Percentiles rank a stretch among this genome's conserved stretches.
Conservation (phyloP, 352 stramenopile species). For the Phytophthora melonis region DNA sequence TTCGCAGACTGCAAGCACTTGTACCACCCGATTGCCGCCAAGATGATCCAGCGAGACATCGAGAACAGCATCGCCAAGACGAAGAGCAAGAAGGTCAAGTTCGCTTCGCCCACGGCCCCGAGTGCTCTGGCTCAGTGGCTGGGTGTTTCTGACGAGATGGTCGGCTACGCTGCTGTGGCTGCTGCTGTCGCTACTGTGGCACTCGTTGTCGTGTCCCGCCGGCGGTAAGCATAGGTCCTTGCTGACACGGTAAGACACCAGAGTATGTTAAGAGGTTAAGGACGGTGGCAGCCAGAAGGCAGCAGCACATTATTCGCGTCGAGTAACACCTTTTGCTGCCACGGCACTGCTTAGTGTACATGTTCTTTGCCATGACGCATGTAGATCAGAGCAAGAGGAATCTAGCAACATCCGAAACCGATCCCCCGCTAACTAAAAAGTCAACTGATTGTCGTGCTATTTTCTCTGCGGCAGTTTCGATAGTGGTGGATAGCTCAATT, state of each 20-base stretch:
- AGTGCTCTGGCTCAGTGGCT: conserved; percentile 42
- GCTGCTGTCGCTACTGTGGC: conserved; percentile 29
- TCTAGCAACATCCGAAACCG: not conserved
- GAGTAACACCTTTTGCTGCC: conserved; percentile 3
- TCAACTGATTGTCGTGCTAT: conserved; percentile 1
- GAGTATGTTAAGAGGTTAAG: not conserved
- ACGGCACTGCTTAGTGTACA: not conserved
- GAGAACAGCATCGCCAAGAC: conserved; percentile 47
- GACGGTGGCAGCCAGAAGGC: not conserved
- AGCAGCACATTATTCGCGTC: conserved; percentile 4
- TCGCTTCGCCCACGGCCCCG: conserved; percentile 37
- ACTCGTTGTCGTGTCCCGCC: conserved; percentile 31
- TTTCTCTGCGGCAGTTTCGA: not conserved
- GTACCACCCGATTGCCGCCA: conserved; percentile 77
- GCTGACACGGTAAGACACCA: not conserved
- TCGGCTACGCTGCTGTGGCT: conserved; percentile 25
- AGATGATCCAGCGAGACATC: conserved; percentile 77
- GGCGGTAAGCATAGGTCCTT: conserved; percentile 18
- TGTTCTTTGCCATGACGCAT: not conserved
- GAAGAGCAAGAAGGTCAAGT: conserved; percentile 45
- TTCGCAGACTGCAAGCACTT: conserved; percentile 64
- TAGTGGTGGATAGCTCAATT: too few relatives aligned
- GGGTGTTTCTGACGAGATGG: conserved; percentile 39
- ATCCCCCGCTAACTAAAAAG: not conserved
- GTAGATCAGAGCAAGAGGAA: not conserved